A percentile compares a stretch with the other conserved stretches of the same genome.
phyloP scores from a whole-genome alignment of 164 flowering plant genomes.

The Sedum album region DNA sequence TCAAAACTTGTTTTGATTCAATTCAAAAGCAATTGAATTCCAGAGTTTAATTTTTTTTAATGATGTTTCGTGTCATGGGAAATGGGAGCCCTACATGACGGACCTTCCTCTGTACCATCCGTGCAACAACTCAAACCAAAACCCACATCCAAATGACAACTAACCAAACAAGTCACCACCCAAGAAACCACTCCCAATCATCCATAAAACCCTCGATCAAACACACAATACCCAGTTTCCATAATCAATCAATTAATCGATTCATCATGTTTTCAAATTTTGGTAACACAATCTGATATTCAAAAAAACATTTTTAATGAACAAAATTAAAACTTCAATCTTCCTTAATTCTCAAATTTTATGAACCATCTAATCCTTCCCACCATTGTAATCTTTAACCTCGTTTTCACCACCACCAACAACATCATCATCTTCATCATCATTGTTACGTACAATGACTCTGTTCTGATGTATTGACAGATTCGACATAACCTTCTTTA shows the following conservation, averaged over 20 bases:
- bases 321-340: not conserved
- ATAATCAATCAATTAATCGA: not conserved
- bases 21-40: too few relatives aligned
- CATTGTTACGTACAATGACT: constrained; percentile 1
- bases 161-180: not conserved
- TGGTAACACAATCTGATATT: not conserved
- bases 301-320: not conserved
- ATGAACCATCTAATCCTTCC: not conserved
- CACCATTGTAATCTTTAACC: not conserved
- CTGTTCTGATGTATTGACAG: not conserved
- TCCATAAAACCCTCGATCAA: not conserved
- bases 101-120: too few relatives aligned
- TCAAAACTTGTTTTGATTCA: too few relatives aligned
- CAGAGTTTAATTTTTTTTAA: too few relatives aligned
- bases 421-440: not conserved
- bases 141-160: not conserved
- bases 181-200: too few relatives aligned
- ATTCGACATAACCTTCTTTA: constrained; percentile 8
- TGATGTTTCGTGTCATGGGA: too few relatives aligned
- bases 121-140: not conserved
- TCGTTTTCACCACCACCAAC: not conserved
- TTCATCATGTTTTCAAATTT: constrained; percentile 1
- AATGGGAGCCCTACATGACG: too few relatives aligned
- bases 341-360: not conserved
- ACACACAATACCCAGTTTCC: not conserved